phyloP scores from a whole-genome alignment of 2,329 filamentous ascomycete genomes.

The Aspergillus ruber region DNA sequence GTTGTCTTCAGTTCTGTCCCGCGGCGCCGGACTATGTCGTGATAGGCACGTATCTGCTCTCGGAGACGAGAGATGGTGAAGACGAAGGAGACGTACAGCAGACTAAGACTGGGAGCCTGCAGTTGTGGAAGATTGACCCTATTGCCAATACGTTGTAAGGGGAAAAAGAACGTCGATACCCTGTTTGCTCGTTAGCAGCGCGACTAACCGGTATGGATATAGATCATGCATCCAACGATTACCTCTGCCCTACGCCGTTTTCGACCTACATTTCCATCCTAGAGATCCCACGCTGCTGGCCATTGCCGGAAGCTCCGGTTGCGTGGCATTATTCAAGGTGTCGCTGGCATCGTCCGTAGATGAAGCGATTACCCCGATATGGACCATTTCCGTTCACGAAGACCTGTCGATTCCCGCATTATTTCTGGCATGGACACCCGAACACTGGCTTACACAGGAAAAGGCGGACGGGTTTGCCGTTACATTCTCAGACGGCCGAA shows the following conservation, averaged over 20 bases:
- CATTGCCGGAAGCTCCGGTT: constrained; percentile 67
- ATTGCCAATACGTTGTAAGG: constrained; percentile 23
- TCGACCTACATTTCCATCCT: constrained; percentile 78
- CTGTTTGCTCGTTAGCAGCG: background rate
- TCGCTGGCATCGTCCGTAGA: constrained; percentile 6
- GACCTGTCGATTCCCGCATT: constrained; percentile 58
- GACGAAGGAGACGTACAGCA: constrained; percentile 40
- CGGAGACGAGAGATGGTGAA: constrained; percentile 24
- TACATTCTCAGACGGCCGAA: constrained; percentile 63
- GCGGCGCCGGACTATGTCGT: constrained; percentile 59
- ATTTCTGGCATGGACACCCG: constrained; percentile 67
- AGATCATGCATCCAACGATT: constrained; percentile 56
- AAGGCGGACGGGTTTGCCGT: constrained; percentile 53
- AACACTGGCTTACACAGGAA: constrained; percentile 17
- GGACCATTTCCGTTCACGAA: constrained; percentile 46
- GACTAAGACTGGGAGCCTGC: constrained; percentile 65
- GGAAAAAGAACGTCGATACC: constrained; percentile 1
- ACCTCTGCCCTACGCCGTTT: constrained; percentile 63
- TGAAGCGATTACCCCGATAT: constrained; percentile 28
- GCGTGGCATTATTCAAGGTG: constrained; percentile 32
- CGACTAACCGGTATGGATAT: constrained; percentile 8
- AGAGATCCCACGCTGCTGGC: constrained; percentile 54
- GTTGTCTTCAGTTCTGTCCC: constrained; percentile 40
- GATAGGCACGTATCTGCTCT: constrained; percentile 76
- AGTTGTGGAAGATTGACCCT: constrained; percentile 55